Percentiles rank a stretch among this genome's conserved stretches.
Evolutionary conservation across 176 grass and related monocot species (phyloP).

Genomic region (Urochloa ruziziensis): DNA sequence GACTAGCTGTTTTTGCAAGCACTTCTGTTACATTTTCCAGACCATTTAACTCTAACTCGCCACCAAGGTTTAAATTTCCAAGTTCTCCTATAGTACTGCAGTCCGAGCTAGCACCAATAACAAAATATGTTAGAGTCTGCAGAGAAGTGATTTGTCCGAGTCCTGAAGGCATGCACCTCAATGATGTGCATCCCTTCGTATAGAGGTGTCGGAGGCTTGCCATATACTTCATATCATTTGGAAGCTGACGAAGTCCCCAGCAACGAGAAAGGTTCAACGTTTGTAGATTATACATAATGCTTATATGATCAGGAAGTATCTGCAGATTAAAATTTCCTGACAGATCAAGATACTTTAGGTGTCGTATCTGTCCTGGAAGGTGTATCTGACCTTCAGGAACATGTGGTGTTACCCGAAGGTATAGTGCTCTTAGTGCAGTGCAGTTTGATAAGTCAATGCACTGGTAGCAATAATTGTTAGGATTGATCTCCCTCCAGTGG

Average conservation of each 20-base stretch:
- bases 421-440: too few species aligned
- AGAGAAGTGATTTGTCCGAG: constrained; percentile 6
- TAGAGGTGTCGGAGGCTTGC: not conserved
- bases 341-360: constrained; percentile 17
- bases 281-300: not conserved
- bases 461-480: too few species aligned
- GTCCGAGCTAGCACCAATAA: not conserved
- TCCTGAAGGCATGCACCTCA: constrained; percentile 15
- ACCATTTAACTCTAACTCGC: not conserved
- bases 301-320: not conserved
- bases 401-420: too few species aligned
- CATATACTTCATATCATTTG: constrained; percentile 26
- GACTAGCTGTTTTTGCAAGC: not conserved
- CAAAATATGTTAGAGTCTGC: constrained; percentile 4
- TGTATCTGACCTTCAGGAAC: too few species aligned
- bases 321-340: rapidly evolving
- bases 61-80: not conserved
- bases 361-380: too few species aligned
- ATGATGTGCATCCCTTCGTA: not conserved
- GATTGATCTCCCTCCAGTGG: too few species aligned
- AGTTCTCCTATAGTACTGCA: constrained; percentile 3
- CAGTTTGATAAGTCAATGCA: too few species aligned
- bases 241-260: rapidly evolving
- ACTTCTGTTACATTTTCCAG: not conserved
- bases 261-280: not conserved